A percentile compares a stretch with the other conserved stretches of the same genome.
Conservation (phyloP, 345 rosid genomes). For the Eucalyptus cloeziana region DNA sequence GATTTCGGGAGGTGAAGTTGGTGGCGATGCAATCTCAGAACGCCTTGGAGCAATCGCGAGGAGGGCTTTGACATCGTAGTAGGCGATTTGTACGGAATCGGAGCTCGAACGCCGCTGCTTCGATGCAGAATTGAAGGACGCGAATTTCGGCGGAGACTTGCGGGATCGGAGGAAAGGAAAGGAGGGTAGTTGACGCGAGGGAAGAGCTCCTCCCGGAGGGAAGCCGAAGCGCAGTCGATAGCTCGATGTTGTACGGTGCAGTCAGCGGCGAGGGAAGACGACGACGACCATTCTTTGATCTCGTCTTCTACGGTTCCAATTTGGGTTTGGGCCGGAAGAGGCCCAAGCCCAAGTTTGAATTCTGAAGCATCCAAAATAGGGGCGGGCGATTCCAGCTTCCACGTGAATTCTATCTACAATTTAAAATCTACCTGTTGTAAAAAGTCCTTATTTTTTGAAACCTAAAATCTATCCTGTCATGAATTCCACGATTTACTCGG, state of each 20-base stretch:
- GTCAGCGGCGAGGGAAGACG: neutral
- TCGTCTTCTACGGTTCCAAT: neutral
- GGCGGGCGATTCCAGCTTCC: fast-evolving
- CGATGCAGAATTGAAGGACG: neutral
- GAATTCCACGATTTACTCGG: fast-evolving
- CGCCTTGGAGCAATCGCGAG: neutral
- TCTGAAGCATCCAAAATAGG: neutral
- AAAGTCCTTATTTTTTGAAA: too few relatives aligned
- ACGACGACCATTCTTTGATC: neutral
- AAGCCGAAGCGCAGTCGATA: neutral
- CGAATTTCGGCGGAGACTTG: neutral
- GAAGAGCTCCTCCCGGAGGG: neutral
- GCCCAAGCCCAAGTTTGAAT: neutral
- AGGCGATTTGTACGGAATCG: neutral
- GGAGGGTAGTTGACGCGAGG: neutral
- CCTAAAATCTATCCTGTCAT: fast-evolving
- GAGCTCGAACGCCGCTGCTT: neutral
- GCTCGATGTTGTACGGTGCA: neutral
- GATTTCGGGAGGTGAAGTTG: neutral
- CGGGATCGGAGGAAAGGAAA: neutral
- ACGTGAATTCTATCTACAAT: fast-evolving
- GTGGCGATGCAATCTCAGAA: neutral
- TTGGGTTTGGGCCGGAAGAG: neutral
- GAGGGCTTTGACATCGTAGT: neutral
- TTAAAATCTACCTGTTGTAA: fast-evolving